Evolutionary conservation across 2,329 filamentous ascomycete species (phyloP).

Genomic region (Fusarium gaditjirri): DNA sequence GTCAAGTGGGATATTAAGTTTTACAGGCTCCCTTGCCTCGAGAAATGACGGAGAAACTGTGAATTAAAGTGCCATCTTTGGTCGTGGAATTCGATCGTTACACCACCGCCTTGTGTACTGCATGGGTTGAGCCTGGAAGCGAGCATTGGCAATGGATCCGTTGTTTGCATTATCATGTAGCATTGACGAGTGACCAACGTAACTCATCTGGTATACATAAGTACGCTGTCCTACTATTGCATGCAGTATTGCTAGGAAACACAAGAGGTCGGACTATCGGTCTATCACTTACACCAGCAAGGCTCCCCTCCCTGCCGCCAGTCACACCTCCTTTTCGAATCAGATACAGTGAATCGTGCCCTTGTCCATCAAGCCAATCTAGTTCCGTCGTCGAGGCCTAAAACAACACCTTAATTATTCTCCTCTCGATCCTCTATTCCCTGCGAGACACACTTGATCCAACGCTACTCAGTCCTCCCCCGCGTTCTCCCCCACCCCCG

Average conservation of each 20-base stretch:
- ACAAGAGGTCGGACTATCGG: conserved; percentile 1
- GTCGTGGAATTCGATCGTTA: conserved; percentile 12
- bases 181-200: conserved; percentile 7
- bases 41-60: not conserved
- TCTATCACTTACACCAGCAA: conserved; percentile 23
- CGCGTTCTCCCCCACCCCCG: conserved; percentile 33
- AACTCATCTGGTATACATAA: not conserved
- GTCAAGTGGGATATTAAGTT: not conserved
- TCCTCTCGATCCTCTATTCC: not conserved
- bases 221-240: conserved; percentile 14
- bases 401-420: conserved; percentile 6
- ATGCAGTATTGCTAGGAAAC: conserved; percentile 8
- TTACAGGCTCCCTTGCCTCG: not conserved
- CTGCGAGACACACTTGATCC: conserved; percentile 9
- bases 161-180: conserved; percentile 7
- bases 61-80: not conserved
- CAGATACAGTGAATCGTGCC: not conserved
- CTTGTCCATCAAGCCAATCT: not conserved
- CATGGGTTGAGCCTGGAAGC: conserved; percentile 31
- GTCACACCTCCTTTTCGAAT: conserved; percentile 4
- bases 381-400: not conserved
- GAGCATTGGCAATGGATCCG: conserved; percentile 18
- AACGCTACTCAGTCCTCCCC: conserved; percentile 13
- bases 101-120: conserved; percentile 24
- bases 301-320: not conserved